Conservation (phyloP, 495 filamentous ascomycete species). For the Penicillium waksmanii region DNA sequence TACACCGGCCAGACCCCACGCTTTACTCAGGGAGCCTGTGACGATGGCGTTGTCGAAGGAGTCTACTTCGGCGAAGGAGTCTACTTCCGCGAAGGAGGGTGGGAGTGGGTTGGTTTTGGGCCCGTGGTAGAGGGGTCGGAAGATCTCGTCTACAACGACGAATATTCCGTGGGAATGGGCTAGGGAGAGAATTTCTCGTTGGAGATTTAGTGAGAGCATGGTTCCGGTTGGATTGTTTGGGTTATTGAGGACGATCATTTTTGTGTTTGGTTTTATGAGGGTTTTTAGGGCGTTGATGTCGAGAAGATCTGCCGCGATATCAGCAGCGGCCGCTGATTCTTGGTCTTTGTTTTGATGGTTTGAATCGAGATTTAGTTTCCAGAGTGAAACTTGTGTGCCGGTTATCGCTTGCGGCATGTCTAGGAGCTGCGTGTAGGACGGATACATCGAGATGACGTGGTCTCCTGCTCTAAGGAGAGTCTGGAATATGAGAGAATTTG, state of each 20-base stretch:
- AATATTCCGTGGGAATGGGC: conserved; percentile 4
- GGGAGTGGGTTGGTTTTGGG: background rate
- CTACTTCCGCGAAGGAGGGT: conserved; percentile 16
- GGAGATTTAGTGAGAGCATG: conserved; percentile 1
- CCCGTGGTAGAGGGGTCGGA: conserved; percentile 17
- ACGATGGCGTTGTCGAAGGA: conserved; percentile 8
- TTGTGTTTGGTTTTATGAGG: conserved; percentile 17
- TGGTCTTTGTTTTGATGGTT: background rate
- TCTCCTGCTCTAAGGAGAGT: conserved; percentile 12
- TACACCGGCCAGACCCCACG: conserved; percentile 19
- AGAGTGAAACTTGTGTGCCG: conserved; percentile 14
- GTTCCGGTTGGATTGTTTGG: conserved; percentile 22
- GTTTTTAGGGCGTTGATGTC: conserved; percentile 5
- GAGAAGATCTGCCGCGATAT: background rate
- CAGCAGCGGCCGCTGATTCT: background rate
- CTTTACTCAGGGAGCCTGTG: conserved; percentile 26
- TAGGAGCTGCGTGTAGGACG: conserved; percentile 16
- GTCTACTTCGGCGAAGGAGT: conserved; percentile 14
- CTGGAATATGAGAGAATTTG: conserved; percentile 20
- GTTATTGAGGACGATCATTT: conserved; percentile 24
- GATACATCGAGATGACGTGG: conserved; percentile 24
- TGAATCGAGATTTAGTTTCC: conserved; percentile 9
- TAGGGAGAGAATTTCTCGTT: conserved; percentile 14
- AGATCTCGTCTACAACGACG: conserved; percentile 21
- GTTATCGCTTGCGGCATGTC: conserved; percentile 11